Percentiles rank a stretch among this genome's conserved stretches.
Conservation (phyloP, 2,329 filamentous ascomycete genomes). For the Ophiocordyceps sinensis region DNA sequence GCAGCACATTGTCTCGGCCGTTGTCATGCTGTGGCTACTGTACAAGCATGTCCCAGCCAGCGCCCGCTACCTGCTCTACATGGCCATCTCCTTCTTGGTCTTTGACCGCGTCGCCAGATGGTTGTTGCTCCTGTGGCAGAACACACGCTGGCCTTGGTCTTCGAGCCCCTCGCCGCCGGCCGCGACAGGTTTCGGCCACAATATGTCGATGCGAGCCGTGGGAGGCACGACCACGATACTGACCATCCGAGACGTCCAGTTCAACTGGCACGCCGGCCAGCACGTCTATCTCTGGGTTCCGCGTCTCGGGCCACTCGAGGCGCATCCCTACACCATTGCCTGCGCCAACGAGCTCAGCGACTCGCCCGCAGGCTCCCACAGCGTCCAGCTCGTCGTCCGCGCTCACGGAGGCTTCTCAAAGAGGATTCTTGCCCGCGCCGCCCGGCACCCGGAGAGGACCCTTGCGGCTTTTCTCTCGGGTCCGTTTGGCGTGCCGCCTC, state of each 20-base stretch:
- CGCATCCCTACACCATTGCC: conserved; percentile 49
- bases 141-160: conserved; percentile 24
- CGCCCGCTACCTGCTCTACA: conserved; percentile 50
- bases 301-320: conserved; percentile 35
- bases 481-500: conserved; percentile 39
- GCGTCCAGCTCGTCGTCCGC: conserved; percentile 42
- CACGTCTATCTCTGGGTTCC: conserved; percentile 49
- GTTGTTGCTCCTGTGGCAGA: conserved; percentile 34
- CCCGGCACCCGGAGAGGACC: conserved; percentile 16
- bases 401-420: conserved; percentile 43
- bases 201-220: conserved; percentile 31
- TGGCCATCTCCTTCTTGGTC: conserved; percentile 45
- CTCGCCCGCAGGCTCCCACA: conserved; percentile 22
- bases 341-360: conserved; percentile 37
- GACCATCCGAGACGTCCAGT: conserved; percentile 45
- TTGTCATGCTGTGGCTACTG: conserved; percentile 47
- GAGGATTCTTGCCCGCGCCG: conserved; percentile 32
- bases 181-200: conserved; percentile 31
- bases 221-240: conserved; percentile 39
- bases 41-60: conserved; percentile 47
- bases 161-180: conserved; percentile 7
- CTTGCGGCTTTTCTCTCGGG: conserved; percentile 33
- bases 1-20: conserved; percentile 50
- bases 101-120: conserved; percentile 46
- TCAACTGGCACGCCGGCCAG: conserved; percentile 44